phyloP scores from a whole-genome alignment of 495 filamentous ascomycete genomes.

The Podospora comata region DNA sequence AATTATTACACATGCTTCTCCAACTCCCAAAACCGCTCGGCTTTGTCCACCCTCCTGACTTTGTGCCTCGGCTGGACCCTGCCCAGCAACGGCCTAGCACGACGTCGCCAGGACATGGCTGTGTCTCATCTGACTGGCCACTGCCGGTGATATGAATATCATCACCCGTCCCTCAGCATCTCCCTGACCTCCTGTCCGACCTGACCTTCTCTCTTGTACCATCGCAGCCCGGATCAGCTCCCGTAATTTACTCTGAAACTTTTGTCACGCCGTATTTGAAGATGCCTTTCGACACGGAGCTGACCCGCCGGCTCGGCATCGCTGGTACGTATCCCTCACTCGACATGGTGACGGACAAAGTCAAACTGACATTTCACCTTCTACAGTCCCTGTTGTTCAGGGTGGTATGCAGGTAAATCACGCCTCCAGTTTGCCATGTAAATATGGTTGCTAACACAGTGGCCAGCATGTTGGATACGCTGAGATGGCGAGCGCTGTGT shows the following conservation, averaged over 20 bases:
- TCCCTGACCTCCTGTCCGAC: background rate
- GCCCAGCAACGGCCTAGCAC: constrained; percentile 4
- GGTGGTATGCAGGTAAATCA: constrained; percentile 67
- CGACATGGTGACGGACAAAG: constrained; percentile 7
- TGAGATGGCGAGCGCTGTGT: constrained; percentile 89
- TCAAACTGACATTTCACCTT: constrained; percentile 30
- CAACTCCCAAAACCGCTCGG: constrained; percentile 3
- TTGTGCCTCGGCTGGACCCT: constrained; percentile 7
- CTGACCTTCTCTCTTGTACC: background rate
- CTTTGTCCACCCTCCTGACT: constrained; percentile 4
- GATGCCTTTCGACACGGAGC: constrained; percentile 91
- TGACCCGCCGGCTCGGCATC: constrained; percentile 88
- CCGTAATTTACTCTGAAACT: background rate
- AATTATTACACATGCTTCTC: constrained; percentile 3
- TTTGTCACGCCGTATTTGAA: constrained; percentile 19
- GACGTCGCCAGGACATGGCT: background rate
- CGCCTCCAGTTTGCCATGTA: constrained; percentile 49
- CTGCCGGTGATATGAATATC: background rate
- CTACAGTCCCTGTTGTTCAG: constrained; percentile 87
- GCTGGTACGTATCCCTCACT: constrained; percentile 51
- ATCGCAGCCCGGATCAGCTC: background rate
- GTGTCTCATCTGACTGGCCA: constrained; percentile 10
- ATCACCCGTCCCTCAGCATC: background rate
- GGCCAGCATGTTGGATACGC: constrained; percentile 64
- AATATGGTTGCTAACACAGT: constrained; percentile 21